Base-by-base conservation (phyloP, 2,329 filamentous ascomycete species). In the Mycosphaerella sp. region DNA sequence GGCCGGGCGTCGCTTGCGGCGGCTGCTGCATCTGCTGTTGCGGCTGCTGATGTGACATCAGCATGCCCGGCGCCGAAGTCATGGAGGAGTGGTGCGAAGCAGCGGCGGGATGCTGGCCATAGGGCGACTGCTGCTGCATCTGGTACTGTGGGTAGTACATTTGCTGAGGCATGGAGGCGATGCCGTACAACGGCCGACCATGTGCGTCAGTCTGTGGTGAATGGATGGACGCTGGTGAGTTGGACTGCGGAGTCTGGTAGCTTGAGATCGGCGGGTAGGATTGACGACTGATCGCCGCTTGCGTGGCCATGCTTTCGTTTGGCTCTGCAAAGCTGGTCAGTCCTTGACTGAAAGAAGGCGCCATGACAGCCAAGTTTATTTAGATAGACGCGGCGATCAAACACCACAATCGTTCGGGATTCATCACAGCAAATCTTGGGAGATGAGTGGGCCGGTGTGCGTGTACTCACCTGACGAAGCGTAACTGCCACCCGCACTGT, bases 241-340 rank as follows among this genome's bases (percentile, higher is more conserved):
- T 95, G 53, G 91, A 95, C 75, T 96, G 91, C 52, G 91, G 90
- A 14, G 91, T 95, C 72, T 96, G 89, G 70, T 96, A 96, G 69
- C 64, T 66, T 26, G 65, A 65, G 46, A 95, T 95, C 57, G 89
- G 89, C 64, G 91, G 91, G 70, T 95, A 95, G 45, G 77, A 71
- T 59, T 80, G 73, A 64, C 82, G 78, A 69, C 82, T 82, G 79
- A 85, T 84, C 61, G 81, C 81, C 63, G 82, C 78, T 63, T 70
- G 67, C 46, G 81, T 77, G 59, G 83, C 82, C 83, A 86, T 86
- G 67, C 79, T 75, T 68, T 84, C 82, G 69, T 84, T 82, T 71
- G 85, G 82, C 72, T 89, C 86, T 87, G 83, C 80, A 53, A 61
- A 75, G 65, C 81, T 78, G 74, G 84, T 85, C 59, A 74, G 72